Conservation (phyloP, 2,329 filamentous ascomycete genomes). For the Xylariaceae sp. region DNA sequence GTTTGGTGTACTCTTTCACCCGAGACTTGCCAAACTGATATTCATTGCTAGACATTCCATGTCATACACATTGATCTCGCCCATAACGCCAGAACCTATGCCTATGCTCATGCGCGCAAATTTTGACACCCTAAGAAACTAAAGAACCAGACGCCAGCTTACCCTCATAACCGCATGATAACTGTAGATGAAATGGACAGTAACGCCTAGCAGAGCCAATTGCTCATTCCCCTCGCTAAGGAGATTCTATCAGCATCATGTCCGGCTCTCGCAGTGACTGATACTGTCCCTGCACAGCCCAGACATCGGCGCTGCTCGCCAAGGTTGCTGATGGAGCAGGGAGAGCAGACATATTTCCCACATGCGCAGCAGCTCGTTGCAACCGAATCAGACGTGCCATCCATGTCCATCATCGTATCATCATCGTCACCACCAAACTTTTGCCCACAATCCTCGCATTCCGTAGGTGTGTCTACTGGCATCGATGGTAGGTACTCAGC, state of each 20-base stretch:
- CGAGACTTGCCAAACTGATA: no score
- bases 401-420: constrained; percentile 28
- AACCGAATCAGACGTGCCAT: constrained; percentile 37
- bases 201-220: constrained; percentile 12
- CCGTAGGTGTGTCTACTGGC: constrained; percentile 28
- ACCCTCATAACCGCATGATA: neutral
- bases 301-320: constrained; percentile 50
- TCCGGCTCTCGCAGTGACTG: constrained; percentile 22
- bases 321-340: constrained; percentile 55
- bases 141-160: no score
- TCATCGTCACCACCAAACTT: constrained; percentile 14
- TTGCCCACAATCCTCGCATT: constrained; percentile 52
- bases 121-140: no score
- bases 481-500: constrained; percentile 19
- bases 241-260: neutral
- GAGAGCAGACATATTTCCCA: constrained; percentile 52
- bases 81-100: no score
- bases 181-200: no score
- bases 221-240: constrained; percentile 12
- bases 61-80: no score
- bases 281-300: constrained; percentile 41
- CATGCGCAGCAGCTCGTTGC: constrained; percentile 44
- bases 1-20: no score
- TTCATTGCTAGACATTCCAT: no score
- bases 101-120: no score